Conservation (phyloP, 495 filamentous ascomycete genomes). For the Hypoxylon subgilvum region DNA sequence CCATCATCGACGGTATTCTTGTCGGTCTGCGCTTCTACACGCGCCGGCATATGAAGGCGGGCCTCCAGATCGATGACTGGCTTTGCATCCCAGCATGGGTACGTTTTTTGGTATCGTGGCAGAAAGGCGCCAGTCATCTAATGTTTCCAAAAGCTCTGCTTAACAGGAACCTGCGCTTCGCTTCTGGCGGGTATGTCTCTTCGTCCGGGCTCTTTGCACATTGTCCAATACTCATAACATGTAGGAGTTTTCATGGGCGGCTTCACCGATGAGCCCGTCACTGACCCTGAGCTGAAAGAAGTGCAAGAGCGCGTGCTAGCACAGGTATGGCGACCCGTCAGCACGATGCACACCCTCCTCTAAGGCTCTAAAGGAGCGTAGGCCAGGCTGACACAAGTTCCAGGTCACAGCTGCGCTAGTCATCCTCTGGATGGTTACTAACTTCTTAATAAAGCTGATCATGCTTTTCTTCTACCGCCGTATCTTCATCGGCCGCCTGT, state of each 20-base stretch:
- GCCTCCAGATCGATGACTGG: neutral
- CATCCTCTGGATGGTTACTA: slow-evolving; percentile 4
- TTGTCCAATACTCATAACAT: neutral
- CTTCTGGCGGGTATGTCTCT: neutral
- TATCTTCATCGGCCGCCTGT: neutral
- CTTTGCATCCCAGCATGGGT: slow-evolving; percentile 3
- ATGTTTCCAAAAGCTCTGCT: neutral
- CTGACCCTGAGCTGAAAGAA: neutral
- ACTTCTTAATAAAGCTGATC: slow-evolving; percentile 5
- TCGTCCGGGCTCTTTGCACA: neutral
- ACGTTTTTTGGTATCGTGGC: neutral
- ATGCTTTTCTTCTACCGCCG: slow-evolving; percentile 6
- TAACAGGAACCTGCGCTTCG: neutral
- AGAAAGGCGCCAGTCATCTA: neutral
- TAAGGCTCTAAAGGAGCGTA: too few relatives aligned
- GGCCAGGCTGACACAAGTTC: neutral
- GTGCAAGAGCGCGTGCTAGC: neutral
- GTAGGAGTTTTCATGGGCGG: neutral
- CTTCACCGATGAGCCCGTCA: neutral
- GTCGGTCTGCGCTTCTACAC: slow-evolving; percentile 3
- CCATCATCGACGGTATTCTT: slow-evolving; percentile 1
- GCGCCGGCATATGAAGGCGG: neutral
- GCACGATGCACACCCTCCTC: neutral
- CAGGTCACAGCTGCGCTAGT: slow-evolving; percentile 1
- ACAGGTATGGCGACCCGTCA: neutral